phyloP scores from a whole-genome alignment of 768 basidiomycete species.

The Termitomyces sp. region DNA sequence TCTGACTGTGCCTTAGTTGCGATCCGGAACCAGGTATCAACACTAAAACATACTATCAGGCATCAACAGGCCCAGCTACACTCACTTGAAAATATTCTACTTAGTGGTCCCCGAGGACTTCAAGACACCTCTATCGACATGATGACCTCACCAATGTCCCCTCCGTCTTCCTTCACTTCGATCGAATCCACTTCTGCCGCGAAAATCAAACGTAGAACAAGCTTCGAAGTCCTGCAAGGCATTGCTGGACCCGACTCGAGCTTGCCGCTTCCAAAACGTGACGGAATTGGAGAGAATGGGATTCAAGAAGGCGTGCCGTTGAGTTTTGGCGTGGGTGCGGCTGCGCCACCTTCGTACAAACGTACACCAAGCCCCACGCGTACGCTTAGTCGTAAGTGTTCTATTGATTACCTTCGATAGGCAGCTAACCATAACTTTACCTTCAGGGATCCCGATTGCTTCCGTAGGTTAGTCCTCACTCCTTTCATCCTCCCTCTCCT shows the following conservation, averaged over 20 bases:
- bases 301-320: constrained; percentile 77
- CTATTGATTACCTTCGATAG: constrained; percentile 15
- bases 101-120: constrained; percentile 65
- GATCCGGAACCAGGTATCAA: constrained; percentile 77
- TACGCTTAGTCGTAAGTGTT: constrained; percentile 72
- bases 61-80: constrained; percentile 82
- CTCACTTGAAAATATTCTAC: constrained; percentile 64
- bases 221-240: constrained; percentile 67
- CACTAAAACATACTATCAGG: constrained; percentile 77
- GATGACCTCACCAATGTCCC: constrained; percentile 31
- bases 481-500: constrained; percentile 8
- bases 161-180: constrained; percentile 29
- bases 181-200: constrained; percentile 34
- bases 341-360: constrained; percentile 40
- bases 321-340: constrained; percentile 43
- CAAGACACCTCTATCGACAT: constrained; percentile 31
- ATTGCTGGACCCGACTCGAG: constrained; percentile 77
- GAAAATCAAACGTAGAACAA: constrained; percentile 61
- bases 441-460: constrained; percentile 70
- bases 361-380: constrained; percentile 72
- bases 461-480: constrained; percentile 62
- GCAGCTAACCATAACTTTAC: constrained; percentile 21
- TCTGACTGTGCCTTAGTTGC: constrained; percentile 47
- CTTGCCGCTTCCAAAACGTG: constrained; percentile 66
- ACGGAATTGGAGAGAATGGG: constrained; percentile 46